Conservation (phyloP, 75 land plant genomes). For the Sequoiadendron giganteum region DNA sequence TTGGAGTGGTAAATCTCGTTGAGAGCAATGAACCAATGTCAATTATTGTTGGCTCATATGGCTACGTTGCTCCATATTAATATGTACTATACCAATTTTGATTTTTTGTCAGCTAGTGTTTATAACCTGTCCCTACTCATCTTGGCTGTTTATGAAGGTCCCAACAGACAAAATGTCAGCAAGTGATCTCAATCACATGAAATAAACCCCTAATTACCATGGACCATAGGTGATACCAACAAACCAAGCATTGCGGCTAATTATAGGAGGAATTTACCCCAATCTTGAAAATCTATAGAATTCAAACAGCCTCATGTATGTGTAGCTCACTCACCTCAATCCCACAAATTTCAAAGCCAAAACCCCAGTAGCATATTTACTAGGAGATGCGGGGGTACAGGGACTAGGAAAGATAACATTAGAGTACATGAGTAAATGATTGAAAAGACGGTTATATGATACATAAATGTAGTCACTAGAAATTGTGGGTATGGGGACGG, state of each 20-base stretch:
- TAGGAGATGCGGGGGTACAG: too few relatives aligned
- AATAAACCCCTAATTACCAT: not conserved
- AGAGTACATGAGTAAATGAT: too few relatives aligned
- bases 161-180: not conserved
- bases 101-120: not conserved
- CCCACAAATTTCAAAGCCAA: too few relatives aligned
- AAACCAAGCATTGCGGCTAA: not conserved
- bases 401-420: too few relatives aligned
- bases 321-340: too few relatives aligned
- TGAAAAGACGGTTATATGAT: too few relatives aligned
- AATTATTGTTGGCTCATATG: conserved; percentile 76
- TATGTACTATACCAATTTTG: not conserved
- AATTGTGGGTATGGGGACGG: too few relatives aligned
- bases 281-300: not conserved
- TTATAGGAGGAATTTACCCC: not conserved
- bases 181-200: not conserved
- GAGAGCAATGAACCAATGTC: conserved; percentile 66
- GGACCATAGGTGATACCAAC: not conserved
- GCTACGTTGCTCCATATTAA: conserved; percentile 92
- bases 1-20: conserved; percentile 67
- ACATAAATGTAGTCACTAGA: too few relatives aligned
- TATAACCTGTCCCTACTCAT: not conserved
- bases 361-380: too few relatives aligned
- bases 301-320: not conserved
- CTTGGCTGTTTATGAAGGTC: not conserved